These are phyloP conservation scores for Pelargonium fulgidum DNA, from an alignment of 441 rosid genomes.

Conservation along the genomic window DNA sequence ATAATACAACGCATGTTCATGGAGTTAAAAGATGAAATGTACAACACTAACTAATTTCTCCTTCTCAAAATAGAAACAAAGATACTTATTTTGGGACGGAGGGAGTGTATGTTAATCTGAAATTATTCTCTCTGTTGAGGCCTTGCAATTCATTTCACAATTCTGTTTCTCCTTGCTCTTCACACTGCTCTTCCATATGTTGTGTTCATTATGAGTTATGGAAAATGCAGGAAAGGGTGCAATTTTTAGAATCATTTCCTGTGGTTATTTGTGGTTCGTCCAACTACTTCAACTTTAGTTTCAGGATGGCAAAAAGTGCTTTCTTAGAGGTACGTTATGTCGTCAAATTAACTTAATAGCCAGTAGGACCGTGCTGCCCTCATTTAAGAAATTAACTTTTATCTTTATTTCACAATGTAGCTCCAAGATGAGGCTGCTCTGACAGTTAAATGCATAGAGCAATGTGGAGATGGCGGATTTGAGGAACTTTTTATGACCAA, in stretches of 20 bases:
- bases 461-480: conserved; percentile 68
- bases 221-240: conserved; percentile 50
- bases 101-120: not conserved
- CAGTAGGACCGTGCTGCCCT: not conserved
- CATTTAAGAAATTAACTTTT: not conserved
- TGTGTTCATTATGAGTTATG: conserved; percentile 21
- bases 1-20: too few relatives aligned
- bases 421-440: conserved; percentile 72
- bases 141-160: not conserved
- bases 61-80: too few relatives aligned
- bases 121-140: not conserved
- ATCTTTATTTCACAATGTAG: conserved; percentile 31
- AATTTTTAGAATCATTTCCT: conserved; percentile 49
- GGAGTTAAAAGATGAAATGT: too few relatives aligned
- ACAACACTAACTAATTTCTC: too few relatives aligned
- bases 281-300: conserved; percentile 52
- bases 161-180: not conserved
- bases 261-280: conserved; percentile 55
- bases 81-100: too few relatives aligned
- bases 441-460: conserved; percentile 59
- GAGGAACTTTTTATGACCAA: conserved; percentile 68
- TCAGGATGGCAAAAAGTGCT: conserved; percentile 53
- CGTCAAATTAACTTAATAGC: conserved; percentile 10
- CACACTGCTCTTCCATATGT: not conserved
- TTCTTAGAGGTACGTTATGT: conserved; percentile 55